Conservation (phyloP, 2,329 filamentous ascomycete species). For the Trichoderma citrinoviride region DNA sequence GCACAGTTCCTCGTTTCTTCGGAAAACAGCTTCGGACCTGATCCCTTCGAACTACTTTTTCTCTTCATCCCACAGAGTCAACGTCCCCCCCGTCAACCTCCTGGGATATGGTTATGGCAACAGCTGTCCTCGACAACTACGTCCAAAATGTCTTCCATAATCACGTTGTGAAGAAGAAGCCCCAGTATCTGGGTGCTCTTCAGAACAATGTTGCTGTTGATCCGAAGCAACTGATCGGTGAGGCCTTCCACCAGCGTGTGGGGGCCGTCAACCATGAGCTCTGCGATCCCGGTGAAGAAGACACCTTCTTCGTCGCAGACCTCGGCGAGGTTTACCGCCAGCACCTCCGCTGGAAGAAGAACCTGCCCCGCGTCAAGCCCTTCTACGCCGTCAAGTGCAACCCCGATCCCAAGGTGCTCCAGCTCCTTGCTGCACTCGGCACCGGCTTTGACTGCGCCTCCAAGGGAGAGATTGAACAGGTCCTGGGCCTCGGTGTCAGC, state of each 20-base stretch:
- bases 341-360: constrained; percentile 96
- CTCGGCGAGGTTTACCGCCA: constrained; percentile 98
- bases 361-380: constrained; percentile 86
- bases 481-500: constrained; percentile 77
- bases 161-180: constrained; percentile 49
- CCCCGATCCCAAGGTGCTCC: constrained; percentile 84
- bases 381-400: constrained; percentile 99
- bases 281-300: constrained; percentile 90
- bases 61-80: neutral
- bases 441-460: constrained; percentile 98
- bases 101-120: constrained; percentile 64
- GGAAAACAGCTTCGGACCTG: constrained; percentile 9
- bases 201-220: constrained; percentile 43
- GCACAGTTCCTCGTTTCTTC: constrained; percentile 23
- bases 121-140: constrained; percentile 55
- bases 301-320: constrained; percentile 97
- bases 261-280: constrained; percentile 79
- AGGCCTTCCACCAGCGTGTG: constrained; percentile 82
- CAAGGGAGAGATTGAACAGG: constrained; percentile 93
- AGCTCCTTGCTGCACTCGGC: constrained; percentile 81
- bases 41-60: constrained; percentile 4
- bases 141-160: constrained; percentile 49
- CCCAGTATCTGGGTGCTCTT: constrained; percentile 39
- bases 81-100: constrained; percentile 23
- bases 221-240: constrained; percentile 79